Percentiles rank a stretch among this genome's conserved stretches.
These are phyloP conservation scores for Suillus variegatus DNA, from an alignment of 768 basidiomycete genomes.

Conservation along the genomic window DNA sequence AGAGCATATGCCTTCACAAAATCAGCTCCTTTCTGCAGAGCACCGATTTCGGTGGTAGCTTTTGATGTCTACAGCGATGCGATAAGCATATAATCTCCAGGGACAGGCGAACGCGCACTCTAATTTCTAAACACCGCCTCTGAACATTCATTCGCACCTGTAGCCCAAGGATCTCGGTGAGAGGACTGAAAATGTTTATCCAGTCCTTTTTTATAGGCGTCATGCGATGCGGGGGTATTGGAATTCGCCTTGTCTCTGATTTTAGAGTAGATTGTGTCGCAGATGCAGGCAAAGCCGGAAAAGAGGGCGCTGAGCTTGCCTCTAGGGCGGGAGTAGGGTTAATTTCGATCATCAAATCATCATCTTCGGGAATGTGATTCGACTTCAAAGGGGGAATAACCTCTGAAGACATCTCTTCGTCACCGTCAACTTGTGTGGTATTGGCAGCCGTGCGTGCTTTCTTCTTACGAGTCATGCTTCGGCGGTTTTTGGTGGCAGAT, in stretches of 20 bases:
- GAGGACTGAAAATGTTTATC: conserved; percentile 91
- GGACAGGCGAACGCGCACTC: conserved; percentile 55
- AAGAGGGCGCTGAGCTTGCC: conserved; percentile 58
- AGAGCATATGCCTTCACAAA: conserved; percentile 94
- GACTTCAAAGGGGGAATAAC: conserved; percentile 12
- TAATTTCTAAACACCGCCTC: conserved; percentile 85
- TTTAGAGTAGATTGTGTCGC: conserved; percentile 60
- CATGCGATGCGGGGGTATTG: conserved; percentile 97
- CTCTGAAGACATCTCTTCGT: conserved; percentile 33
- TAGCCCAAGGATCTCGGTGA: conserved; percentile 91
- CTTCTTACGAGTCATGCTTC: conserved; percentile 43
- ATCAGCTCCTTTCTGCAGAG: conserved; percentile 95
- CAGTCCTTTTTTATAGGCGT: conserved; percentile 96
- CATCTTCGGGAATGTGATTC: conserved; percentile 43
- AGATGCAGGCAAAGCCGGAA: conserved; percentile 66
- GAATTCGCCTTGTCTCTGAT: conserved; percentile 84
- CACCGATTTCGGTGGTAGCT: conserved; percentile 90
- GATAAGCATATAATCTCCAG: conserved; percentile 6
- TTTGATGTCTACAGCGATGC: conserved; percentile 73
- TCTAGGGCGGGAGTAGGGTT: conserved; percentile 46
- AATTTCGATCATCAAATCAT: conserved; percentile 63
- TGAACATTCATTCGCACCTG: conserved; percentile 98
- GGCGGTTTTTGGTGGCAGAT: conserved; percentile 42
- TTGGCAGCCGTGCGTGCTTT: conserved; percentile 19
- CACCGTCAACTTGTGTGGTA: conserved; percentile 21